These are phyloP conservation scores for Calonectria montana DNA, from an alignment of 2,329 filamentous ascomycete genomes.

Conservation along the genomic window DNA sequence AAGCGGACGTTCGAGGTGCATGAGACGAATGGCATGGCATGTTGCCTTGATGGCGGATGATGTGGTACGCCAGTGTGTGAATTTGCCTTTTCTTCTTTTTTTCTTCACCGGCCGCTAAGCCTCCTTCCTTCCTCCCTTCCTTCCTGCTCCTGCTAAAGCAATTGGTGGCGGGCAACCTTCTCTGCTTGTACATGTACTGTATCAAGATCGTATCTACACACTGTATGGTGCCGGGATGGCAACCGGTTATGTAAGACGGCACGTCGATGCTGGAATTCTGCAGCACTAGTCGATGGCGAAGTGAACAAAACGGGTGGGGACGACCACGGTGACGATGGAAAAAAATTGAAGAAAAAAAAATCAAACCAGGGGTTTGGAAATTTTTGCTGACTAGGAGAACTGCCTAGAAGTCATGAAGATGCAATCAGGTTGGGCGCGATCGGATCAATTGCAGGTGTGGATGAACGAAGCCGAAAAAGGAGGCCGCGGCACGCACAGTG, in stretches of 20 bases:
- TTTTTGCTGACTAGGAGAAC: background rate
- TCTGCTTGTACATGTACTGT: background rate
- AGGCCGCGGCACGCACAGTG: background rate
- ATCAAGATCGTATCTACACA: background rate
- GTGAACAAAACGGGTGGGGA: slow-evolving; percentile 5
- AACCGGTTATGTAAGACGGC: slow-evolving; percentile 21
- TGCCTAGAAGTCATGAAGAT: background rate
- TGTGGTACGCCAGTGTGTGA: background rate
- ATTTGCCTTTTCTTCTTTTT: background rate
- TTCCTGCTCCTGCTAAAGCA: background rate
- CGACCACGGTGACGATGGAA: background rate
- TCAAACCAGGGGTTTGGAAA: slow-evolving; percentile 4
- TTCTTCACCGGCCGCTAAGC: background rate
- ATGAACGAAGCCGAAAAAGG: background rate
- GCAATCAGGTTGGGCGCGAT: background rate
- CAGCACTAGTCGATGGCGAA: slow-evolving; percentile 8
- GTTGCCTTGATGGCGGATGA: background rate
- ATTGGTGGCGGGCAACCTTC: slow-evolving; percentile 10
- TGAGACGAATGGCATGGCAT: background rate
- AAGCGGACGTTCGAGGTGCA: background rate
- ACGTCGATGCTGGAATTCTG: slow-evolving; percentile 11
- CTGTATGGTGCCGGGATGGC: slow-evolving; percentile 13
- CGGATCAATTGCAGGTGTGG: background rate
- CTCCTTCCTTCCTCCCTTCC: background rate
- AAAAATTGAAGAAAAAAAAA: background rate